Evolutionary conservation across 495 filamentous ascomycete genomes (phyloP).

Genomic region (Penicillium goetzii): DNA sequence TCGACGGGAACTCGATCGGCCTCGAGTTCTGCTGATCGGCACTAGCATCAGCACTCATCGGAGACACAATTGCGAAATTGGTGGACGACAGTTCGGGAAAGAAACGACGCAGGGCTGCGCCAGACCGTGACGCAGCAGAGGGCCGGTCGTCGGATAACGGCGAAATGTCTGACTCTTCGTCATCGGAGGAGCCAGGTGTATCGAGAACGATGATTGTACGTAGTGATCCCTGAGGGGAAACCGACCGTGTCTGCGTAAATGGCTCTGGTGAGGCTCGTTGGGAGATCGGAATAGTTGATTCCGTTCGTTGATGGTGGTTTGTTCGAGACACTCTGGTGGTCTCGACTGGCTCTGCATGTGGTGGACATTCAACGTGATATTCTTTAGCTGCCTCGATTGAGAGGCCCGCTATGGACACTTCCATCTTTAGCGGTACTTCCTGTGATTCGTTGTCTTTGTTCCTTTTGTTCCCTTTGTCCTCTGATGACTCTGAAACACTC

Average conservation of each 20-base stretch:
- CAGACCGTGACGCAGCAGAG: conserved; percentile 8
- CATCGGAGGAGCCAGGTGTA: conserved; percentile 21
- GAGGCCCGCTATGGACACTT: background rate
- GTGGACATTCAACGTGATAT: background rate
- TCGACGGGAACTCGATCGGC: conserved; percentile 10
- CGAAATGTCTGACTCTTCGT: conserved; percentile 36
- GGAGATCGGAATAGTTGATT: background rate
- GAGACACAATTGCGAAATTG: conserved; percentile 35
- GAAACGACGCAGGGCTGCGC: conserved; percentile 30
- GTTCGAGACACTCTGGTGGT: background rate
- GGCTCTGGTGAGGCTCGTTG: background rate
- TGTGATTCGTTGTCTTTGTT: background rate
- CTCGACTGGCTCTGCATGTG: background rate
- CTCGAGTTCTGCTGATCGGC: conserved; percentile 14
- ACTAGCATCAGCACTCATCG: conserved; percentile 6
- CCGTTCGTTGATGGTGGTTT: background rate
- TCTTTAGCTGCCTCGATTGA: background rate
- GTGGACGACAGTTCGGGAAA: conserved; percentile 39
- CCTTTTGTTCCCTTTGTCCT: background rate
- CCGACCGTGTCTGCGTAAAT: background rate
- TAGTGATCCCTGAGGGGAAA: conserved; percentile 20
- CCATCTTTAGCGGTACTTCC: conserved; percentile 1
- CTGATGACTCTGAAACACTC: background rate
- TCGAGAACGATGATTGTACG: conserved; percentile 26
- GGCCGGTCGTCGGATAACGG: conserved; percentile 31